Percentiles rank a stretch among this genome's conserved stretches.
Evolutionary conservation across 2,329 filamentous ascomycete genomes (phyloP).

Genomic region (Madurella mycetomatis): DNA sequence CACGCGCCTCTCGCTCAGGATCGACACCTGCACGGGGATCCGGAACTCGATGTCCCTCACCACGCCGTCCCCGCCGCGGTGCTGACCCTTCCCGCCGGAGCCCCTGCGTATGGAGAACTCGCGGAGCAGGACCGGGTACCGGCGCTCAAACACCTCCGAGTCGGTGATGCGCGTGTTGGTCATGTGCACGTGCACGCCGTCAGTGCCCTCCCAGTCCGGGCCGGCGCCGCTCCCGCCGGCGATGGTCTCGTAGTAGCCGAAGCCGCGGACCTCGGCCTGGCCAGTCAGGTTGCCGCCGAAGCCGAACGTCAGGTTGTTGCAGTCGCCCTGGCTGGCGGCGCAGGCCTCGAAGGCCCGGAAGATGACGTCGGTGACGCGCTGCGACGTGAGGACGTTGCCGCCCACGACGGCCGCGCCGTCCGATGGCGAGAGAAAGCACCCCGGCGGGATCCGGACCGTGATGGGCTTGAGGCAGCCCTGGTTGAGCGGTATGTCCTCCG

Average conservation of each 20-base stretch:
- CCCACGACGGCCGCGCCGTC: slow-evolving; percentile 77
- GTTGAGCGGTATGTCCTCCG: slow-evolving; percentile 78
- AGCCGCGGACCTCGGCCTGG: slow-evolving; percentile 61
- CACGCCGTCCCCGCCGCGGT: slow-evolving; percentile 71
- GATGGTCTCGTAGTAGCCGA: slow-evolving; percentile 86
- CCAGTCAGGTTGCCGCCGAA: slow-evolving; percentile 64
- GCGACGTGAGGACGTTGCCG: slow-evolving; percentile 75
- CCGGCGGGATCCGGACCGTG: slow-evolving; percentile 66
- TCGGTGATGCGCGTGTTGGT: slow-evolving; percentile 84
- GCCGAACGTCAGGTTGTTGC: slow-evolving; percentile 82
- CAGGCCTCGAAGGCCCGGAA: slow-evolving; percentile 75
- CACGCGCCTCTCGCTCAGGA: slow-evolving; percentile 72
- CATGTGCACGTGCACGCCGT: slow-evolving; percentile 79
- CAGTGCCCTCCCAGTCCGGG: slow-evolving; percentile 66
- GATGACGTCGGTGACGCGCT: slow-evolving; percentile 79
- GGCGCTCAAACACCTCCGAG: slow-evolving; percentile 70
- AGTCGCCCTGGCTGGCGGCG: slow-evolving; percentile 74
- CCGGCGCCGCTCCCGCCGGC: slow-evolving; percentile 73
- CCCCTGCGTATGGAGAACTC: slow-evolving; percentile 62
- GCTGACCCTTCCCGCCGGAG: slow-evolving; percentile 61
- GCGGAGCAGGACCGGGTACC: slow-evolving; percentile 69
- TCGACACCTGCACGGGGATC: slow-evolving; percentile 71
- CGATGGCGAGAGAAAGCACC: slow-evolving; percentile 69
- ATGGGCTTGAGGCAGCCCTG: slow-evolving; percentile 79
- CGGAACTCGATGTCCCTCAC: slow-evolving; percentile 78